Base-by-base conservation (phyloP, 768 basidiomycete species). In the Sarcomyxa edulis region DNA sequence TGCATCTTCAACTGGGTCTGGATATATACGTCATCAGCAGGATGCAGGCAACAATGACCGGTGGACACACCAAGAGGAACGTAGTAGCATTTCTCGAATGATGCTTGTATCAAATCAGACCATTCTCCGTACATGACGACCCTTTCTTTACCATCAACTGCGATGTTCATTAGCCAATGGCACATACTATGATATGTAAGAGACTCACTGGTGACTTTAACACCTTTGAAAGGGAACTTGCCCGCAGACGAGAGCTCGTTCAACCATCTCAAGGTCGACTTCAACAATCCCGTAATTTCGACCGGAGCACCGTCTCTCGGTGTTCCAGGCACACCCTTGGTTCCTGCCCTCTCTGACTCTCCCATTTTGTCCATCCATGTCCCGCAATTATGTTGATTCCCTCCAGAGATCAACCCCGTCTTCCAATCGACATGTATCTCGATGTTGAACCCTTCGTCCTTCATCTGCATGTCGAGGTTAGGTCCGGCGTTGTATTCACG, bases 301-400 rank as follows among this genome's bases (percentile, higher is more conserved):
- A 99, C 71, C 0, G 96, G 94, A 0, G 95, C 88, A 7, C 96
- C 96, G 54, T 98, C 94, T 48, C 96, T 72, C 1, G 96, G 94
- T 0, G 94, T 95, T 7, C 91, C 96, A n/a, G 96, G 96, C 21
- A 85, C 60, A 20, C 96, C 96, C 61, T 94, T 96, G 37, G 85
- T 97, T 1, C 92, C 90, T 4, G 96, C 95, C 50, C 80, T 88
- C 43, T 67, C 69, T 2, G 88, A 92, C 55, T 95, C 92, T 30
- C 96, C 96, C 91, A 94, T 94, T 73, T 95, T 95, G 66, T 95
- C 92, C 92, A 92, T 92, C 92, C 92, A 95, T 1, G 92, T 94
- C 8, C 92, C 92, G 55, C 92, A 94, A 50, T 95, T 95, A 51
- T 72, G 61, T 39, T 65, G 63, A 58, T 81, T 98, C 6, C 96